These are phyloP conservation scores for Cyclostephanos invisitatus DNA, from an alignment of 108 stramenopile genomes.

Conservation along the genomic window DNA sequence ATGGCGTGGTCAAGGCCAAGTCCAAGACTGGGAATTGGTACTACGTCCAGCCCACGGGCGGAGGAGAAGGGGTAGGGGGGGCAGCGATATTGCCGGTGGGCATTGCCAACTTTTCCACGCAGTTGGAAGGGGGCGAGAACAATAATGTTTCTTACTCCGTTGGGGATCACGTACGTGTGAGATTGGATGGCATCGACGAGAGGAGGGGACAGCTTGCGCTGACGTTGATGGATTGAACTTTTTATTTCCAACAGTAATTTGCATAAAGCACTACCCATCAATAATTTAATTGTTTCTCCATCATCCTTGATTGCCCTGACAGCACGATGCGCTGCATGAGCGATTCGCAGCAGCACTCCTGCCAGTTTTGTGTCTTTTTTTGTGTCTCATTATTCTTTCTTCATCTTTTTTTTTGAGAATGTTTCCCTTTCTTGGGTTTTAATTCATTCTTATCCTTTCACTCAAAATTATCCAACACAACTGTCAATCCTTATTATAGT, in stretches of 20 bases:
- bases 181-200: conserved; percentile 78
- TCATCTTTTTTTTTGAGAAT: too few relatives aligned
- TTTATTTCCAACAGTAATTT: background rate
- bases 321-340: too few relatives aligned
- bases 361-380: too few relatives aligned
- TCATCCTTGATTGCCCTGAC: too few relatives aligned
- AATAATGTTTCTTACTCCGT: conserved; percentile 22
- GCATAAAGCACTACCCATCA: too few relatives aligned
- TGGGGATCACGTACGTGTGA: conserved; percentile 71
- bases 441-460: too few relatives aligned
- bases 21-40: conserved; percentile 78
- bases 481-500: too few relatives aligned
- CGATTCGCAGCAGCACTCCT: too few relatives aligned
- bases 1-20: conserved; percentile 74
- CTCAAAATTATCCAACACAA: too few relatives aligned
- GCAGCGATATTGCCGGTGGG: conserved; percentile 61
- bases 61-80: conserved; percentile 20
- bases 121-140: conserved; percentile 3
- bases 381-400: too few relatives aligned
- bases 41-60: conserved; percentile 71
- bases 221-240: conserved; percentile 45
- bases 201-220: conserved; percentile 76
- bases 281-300: too few relatives aligned
- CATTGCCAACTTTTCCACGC: conserved; percentile 46
- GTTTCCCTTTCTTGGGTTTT: too few relatives aligned